Conservation (phyloP, 2,329 filamentous ascomycete genomes). For the Teratosphaeria epicoccoides region DNA sequence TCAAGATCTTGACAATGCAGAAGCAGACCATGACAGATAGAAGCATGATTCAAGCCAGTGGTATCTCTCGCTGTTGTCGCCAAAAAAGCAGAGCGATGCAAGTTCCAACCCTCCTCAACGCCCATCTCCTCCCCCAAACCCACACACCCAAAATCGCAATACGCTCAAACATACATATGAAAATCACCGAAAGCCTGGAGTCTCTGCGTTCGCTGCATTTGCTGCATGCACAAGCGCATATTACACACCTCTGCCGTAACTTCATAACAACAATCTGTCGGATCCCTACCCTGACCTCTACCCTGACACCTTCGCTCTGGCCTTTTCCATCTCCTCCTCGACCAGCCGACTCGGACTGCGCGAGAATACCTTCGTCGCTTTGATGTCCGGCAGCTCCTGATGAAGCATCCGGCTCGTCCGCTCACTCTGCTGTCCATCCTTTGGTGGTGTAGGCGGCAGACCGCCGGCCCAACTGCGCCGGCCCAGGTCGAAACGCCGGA, state of each 20-base stretch:
- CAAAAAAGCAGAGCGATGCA: background rate
- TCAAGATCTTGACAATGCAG: background rate
- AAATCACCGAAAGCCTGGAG: background rate
- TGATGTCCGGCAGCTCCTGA: constrained; percentile 14
- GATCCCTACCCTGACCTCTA: background rate
- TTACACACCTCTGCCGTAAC: background rate
- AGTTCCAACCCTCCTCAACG: background rate
- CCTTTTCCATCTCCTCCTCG: constrained; percentile 10
- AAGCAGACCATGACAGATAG: background rate
- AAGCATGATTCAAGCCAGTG: background rate
- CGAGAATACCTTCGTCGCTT: constrained; percentile 12
- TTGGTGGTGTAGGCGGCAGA: constrained; percentile 38
- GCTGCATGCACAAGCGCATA: background rate
- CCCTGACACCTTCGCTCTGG: background rate
- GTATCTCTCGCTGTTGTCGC: background rate
- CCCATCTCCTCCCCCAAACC: background rate
- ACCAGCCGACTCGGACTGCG: constrained; percentile 12
- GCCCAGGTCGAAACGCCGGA: constrained; percentile 5
- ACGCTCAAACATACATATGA: background rate
- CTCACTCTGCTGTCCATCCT: constrained; percentile 27
- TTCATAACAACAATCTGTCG: background rate
- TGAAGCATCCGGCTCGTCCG: constrained; percentile 15
- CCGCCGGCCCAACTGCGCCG: constrained; percentile 17
- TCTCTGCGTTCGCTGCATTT: no score
- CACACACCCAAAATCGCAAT: background rate